Conservation (phyloP, 2,329 filamentous ascomycete genomes). For the Diplodia intermedia region DNA sequence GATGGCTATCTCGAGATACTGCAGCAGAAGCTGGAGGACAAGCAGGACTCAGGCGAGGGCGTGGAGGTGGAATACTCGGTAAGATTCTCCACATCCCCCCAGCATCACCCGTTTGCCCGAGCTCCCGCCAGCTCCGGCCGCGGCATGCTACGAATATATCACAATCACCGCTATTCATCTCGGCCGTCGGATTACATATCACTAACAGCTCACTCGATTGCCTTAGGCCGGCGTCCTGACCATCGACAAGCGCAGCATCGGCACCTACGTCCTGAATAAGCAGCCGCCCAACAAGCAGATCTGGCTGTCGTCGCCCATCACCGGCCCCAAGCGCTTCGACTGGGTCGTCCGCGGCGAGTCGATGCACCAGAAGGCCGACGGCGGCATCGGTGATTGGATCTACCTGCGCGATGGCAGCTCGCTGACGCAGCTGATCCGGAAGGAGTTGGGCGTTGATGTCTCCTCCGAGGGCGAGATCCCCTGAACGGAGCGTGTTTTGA, state of each 20-base stretch:
- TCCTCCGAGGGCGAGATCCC: constrained; percentile 41
- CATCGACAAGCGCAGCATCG: constrained; percentile 70
- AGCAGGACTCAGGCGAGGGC: constrained; percentile 75
- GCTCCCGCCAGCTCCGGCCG: not conserved
- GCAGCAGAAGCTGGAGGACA: constrained; percentile 69
- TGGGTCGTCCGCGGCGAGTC: constrained; percentile 78
- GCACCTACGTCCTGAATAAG: constrained; percentile 96
- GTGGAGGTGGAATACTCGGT: constrained; percentile 91
- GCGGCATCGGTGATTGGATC: constrained; percentile 78
- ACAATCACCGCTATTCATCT: not conserved
- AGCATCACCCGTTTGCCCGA: not conserved
- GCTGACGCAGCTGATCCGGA: constrained; percentile 72
- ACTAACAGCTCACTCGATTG: not conserved
- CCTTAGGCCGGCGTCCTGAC: constrained; percentile 83
- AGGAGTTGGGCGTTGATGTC: constrained; percentile 74
- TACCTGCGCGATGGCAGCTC: constrained; percentile 84
- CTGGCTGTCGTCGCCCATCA: constrained; percentile 91
- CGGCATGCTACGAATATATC: not conserved
- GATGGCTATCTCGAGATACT: constrained; percentile 75
- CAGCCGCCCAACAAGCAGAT: constrained; percentile 97
- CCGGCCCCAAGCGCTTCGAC: constrained; percentile 92
- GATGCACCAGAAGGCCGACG: constrained; percentile 80
- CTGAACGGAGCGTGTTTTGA: not conserved
- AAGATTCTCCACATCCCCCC: constrained; percentile 44
- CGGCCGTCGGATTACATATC: not conserved